phyloP scores from a whole-genome alignment of 108 stramenopile genomes.

The Fistulifera solaris region DNA sequence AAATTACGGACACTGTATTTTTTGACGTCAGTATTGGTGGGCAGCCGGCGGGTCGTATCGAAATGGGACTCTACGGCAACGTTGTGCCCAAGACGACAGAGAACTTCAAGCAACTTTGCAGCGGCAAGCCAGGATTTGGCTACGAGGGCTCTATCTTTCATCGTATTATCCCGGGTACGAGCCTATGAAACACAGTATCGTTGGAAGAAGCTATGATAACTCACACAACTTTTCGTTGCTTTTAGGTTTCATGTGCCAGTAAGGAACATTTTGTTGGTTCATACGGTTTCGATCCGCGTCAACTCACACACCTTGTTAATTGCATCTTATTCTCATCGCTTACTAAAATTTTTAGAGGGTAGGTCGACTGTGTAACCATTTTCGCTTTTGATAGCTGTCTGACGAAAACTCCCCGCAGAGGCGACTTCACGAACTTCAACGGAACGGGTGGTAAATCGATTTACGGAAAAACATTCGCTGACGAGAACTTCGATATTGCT shows the following conservation, averaged over 20 bases:
- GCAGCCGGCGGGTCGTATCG: slow-evolving; percentile 60
- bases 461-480: slow-evolving; percentile 81
- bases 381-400: not conserved
- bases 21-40: slow-evolving; percentile 83
- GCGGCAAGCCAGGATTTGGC: slow-evolving; percentile 80
- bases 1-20: slow-evolving; percentile 84
- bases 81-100: slow-evolving; percentile 85
- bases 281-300: not conserved
- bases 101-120: slow-evolving; percentile 79
- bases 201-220: not conserved
- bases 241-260: slow-evolving; percentile 4
- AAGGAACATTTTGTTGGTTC: not conserved
- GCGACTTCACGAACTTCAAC: slow-evolving; percentile 91
- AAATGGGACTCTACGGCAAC: slow-evolving; percentile 87
- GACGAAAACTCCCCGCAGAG: slow-evolving; percentile 37
- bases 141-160: slow-evolving; percentile 85
- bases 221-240: slow-evolving; percentile 2
- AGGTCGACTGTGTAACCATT: too few relatives aligned
- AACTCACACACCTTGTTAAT: not conserved
- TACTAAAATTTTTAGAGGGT: too few relatives aligned
- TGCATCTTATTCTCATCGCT: not conserved
- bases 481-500: slow-evolving; percentile 80
- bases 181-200: not conserved
- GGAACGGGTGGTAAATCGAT: slow-evolving; percentile 40
- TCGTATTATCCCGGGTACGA: slow-evolving; percentile 30